phyloP scores from a whole-genome alignment of 108 stramenopile genomes.

The Discostella pseudostelligera region DNA sequence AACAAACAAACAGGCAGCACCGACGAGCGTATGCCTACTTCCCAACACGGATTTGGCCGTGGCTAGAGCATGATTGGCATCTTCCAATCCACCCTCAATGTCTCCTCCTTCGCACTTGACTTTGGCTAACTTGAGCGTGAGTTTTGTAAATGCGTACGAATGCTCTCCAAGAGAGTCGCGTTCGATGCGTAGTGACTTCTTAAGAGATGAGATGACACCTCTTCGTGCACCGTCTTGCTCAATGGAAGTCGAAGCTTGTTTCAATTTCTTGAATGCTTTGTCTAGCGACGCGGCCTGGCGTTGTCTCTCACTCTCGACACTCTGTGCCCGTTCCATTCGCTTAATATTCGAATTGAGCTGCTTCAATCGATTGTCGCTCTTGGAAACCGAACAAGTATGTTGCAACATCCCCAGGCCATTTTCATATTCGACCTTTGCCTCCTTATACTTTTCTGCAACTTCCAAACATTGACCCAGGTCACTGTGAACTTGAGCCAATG shows the following conservation, averaged over 20 bases:
- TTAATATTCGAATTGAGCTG: conserved; percentile 6
- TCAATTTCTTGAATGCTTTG: conserved; percentile 16
- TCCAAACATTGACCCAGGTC: conserved; percentile 32
- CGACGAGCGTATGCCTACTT: conserved; percentile 28
- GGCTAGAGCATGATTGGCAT: conserved; percentile 30
- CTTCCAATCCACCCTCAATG: conserved; percentile 30
- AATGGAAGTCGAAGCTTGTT: background rate
- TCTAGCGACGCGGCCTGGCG: conserved; percentile 5
- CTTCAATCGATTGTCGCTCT: conserved; percentile 15
- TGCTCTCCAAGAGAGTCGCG: conserved; percentile 38
- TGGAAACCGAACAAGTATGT: conserved; percentile 16
- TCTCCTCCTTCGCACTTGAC: conserved; percentile 31
- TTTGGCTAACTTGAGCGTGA: conserved; percentile 38
- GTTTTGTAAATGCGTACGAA: conserved; percentile 39
- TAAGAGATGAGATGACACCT: conserved; percentile 19
- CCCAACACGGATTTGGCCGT: conserved; percentile 25
- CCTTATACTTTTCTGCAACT: conserved; percentile 28
- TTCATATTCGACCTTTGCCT: conserved; percentile 24
- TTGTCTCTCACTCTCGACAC: conserved; percentile 17
- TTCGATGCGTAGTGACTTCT: conserved; percentile 25
- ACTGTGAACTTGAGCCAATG: conserved; percentile 22
- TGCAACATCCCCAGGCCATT: conserved; percentile 25
- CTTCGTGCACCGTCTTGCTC: conserved; percentile 24
- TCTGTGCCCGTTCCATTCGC: conserved; percentile 26
- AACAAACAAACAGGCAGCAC: conserved; percentile 34